These are phyloP conservation scores for Vaccinium macrocarpon DNA, from an alignment of 148 eudicot species.

Conservation along the genomic window DNA sequence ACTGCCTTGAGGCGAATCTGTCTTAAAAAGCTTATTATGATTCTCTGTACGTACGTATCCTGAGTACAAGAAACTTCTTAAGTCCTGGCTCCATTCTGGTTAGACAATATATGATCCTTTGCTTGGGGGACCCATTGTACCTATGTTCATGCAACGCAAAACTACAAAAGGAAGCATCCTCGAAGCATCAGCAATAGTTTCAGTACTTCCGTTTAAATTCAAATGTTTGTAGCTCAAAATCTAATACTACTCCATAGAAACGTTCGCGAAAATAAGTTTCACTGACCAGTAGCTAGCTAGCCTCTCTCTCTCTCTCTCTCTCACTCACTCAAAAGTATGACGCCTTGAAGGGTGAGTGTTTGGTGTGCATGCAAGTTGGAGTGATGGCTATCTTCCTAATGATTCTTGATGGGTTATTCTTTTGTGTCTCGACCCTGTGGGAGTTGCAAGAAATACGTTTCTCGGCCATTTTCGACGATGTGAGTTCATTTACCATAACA, in stretches of 20 bases:
- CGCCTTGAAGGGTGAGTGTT: neutral
- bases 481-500: conserved; percentile 6
- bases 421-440: conserved; percentile 28
- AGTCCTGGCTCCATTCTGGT: no score
- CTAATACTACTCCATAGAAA: neutral
- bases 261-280: neutral
- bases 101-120: no score
- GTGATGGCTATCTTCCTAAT: conserved; percentile 5
- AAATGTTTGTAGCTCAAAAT: no score
- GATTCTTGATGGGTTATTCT: conserved; percentile 26
- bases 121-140: no score
- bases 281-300: neutral
- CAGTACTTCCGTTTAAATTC: neutral
- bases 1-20: no score
- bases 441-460: conserved; percentile 42
- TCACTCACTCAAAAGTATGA: neutral
- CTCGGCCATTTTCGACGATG: conserved; percentile 21
- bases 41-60: no score
- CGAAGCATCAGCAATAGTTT: conserved; percentile 8
- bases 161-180: conserved; percentile 1
- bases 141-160: no score
- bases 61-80: no score
- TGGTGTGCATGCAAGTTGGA: neutral
- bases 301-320: neutral
- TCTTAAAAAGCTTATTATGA: no score